Percentiles rank a stretch among this genome's conserved stretches.
Evolutionary conservation across 306 rosid species (phyloP).

Genomic region (Fragaria vesca): DNA sequence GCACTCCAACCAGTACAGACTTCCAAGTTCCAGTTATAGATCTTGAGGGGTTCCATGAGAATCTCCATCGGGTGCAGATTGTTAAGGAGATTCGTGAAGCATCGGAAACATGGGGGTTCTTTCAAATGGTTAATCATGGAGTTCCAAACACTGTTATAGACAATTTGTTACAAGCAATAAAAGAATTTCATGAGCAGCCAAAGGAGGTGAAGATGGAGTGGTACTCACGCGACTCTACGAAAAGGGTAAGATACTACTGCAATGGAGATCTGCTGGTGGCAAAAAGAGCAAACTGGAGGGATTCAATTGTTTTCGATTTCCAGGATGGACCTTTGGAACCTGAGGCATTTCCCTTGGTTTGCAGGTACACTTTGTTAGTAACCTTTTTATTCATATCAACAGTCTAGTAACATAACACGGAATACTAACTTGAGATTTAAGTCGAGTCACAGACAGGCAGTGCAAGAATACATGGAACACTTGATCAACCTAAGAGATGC

Average conservation of each 20-base stretch:
- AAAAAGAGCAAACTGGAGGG: slow-evolving; percentile 79
- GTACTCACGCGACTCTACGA: slow-evolving; percentile 63
- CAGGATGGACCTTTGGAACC: slow-evolving; percentile 57
- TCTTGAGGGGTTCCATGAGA: slow-evolving; percentile 37
- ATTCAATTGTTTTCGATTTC: slow-evolving; percentile 63
- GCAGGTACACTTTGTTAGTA: slow-evolving; percentile 49
- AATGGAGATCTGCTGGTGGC: slow-evolving; percentile 66
- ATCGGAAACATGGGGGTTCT: slow-evolving; percentile 70
- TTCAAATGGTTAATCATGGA: slow-evolving; percentile 75
- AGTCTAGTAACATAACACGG: not conserved
- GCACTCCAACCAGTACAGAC: not conserved
- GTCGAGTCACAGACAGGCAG: slow-evolving; percentile 44
- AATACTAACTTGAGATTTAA: not conserved
- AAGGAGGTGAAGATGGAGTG: slow-evolving; percentile 59
- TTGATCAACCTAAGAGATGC: slow-evolving; percentile 38
- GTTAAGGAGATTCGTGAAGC: slow-evolving; percentile 49
- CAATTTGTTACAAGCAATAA: slow-evolving; percentile 37
- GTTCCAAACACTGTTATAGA: slow-evolving; percentile 52
- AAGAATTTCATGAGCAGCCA: slow-evolving; percentile 63
- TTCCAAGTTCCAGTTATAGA: slow-evolving; percentile 60
- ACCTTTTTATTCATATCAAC: not conserved
- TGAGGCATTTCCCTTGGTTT: slow-evolving; percentile 42
- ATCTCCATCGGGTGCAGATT: slow-evolving; percentile 29
- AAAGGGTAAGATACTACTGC: slow-evolving; percentile 53
- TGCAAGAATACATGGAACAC: slow-evolving; percentile 51